A percentile compares a stretch with the other conserved stretches of the same genome.
Evolutionary conservation across 1,284 basidiomycete genomes (phyloP).

Genomic region (Cystobasidium sp.): DNA sequence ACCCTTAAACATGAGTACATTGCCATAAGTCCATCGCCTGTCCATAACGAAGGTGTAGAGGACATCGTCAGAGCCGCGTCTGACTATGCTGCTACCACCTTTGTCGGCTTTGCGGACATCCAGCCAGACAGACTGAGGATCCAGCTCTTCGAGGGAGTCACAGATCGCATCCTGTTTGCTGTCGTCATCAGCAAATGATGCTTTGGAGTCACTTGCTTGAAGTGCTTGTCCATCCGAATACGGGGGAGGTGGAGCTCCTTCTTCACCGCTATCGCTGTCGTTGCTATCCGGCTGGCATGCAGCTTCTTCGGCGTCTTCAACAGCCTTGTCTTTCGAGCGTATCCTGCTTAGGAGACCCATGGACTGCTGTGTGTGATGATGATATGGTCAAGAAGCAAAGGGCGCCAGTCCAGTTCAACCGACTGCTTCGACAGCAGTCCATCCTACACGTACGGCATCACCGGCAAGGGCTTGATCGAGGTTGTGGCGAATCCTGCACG

Average conservation of each 20-base stretch:
- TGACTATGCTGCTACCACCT: neutral
- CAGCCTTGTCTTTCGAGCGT: neutral
- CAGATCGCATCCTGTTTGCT: neutral
- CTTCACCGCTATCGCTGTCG: no score
- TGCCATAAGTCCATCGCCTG: neutral
- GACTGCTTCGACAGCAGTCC: no score
- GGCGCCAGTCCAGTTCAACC: no score
- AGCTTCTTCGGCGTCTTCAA: neutral
- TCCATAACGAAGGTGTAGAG: conserved; percentile 6
- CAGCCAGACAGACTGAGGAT: conserved; percentile 12
- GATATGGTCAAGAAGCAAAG: no score
- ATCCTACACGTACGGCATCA: no score
- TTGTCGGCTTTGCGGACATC: conserved; percentile 20
- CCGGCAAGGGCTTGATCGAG: no score
- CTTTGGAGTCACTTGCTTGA: neutral
- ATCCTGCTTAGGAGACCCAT: conserved; percentile 2
- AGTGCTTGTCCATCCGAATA: neutral
- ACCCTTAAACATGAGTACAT: neutral
- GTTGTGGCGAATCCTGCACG: no score
- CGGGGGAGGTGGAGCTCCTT: neutral
- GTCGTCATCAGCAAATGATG: neutral
- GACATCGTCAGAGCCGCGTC: neutral
- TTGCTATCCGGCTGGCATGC: no score
- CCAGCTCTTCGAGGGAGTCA: neutral
- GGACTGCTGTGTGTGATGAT: neutral